Evolutionary conservation across 2,329 filamentous ascomycete species (phyloP), one percentile per base, ranked within the genome.

Genomic region (Madurella fahalii): DNA sequence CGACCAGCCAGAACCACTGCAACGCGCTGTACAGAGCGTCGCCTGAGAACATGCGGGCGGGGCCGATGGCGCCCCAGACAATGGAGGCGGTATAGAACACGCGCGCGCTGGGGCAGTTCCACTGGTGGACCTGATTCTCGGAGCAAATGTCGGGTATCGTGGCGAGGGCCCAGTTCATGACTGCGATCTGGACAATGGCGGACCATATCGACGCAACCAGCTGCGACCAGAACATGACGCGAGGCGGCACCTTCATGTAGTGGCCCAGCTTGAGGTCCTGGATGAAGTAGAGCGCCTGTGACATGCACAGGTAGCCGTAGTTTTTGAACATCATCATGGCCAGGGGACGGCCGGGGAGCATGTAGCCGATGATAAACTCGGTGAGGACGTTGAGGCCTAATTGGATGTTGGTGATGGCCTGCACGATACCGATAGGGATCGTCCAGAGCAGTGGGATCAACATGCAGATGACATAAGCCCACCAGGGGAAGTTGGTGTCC

Each of bases 301-400:
- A 75, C 82, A 87, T 86, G 70, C 77, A 82, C 53, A 87, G 80
- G 66, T 86, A 87, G 48, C 84, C 83, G 63, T 86, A 89, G 58
- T 84, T 87, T 70, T 89, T 89, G 74, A 89, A 89, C 72, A 89
- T 79, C 85, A 90, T 90, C 78, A 89, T 85, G 46, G 85, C 85
- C 57, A 89, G 75, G 1, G 86, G 86, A 2, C 78, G 78, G 25
- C 86, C 86, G 0, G 86, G 86, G 47, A 86, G 79, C 76, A 89
- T 85, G 68, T 89, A 89, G 5, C 86, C 86, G 57, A 86, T 79
- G 56, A 90, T 78, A 63, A 86, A 87, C 66, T 89, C 85, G n/a
- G 85, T 86, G 55, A 89, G 70, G 16, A 90, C 84, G 61, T 88
- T 88, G 18, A 89, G 74, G 4, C 84, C 84, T 4, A 88, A 74